These are phyloP conservation scores for Austroboletus eburneus DNA, from an alignment of 768 basidiomycete species.

Conservation along the genomic window DNA sequence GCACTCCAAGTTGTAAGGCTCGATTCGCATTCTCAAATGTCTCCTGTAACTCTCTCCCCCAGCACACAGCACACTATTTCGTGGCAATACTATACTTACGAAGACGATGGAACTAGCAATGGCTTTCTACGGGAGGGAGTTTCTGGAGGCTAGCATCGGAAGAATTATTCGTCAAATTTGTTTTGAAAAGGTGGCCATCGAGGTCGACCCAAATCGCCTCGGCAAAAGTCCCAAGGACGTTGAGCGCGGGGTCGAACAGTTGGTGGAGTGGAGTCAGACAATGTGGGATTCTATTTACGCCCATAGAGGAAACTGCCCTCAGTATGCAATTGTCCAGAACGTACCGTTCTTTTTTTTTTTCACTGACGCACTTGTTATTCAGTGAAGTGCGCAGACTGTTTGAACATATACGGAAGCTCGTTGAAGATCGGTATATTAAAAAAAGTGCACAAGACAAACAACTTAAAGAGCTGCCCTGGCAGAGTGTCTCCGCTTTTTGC, in stretches of 20 bases:
- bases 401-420: slow-evolving; percentile 63
- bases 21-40: neutral
- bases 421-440: slow-evolving; percentile 59
- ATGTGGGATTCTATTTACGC: slow-evolving; percentile 82
- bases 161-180: slow-evolving; percentile 63
- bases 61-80: slow-evolving; percentile 78
- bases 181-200: slow-evolving; percentile 70
- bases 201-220: slow-evolving; percentile 73
- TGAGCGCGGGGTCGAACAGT: slow-evolving; percentile 61
- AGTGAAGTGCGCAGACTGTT: slow-evolving; percentile 76
- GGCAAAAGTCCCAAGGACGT: slow-evolving; percentile 57
- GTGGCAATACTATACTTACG: slow-evolving; percentile 62
- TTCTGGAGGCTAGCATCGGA: slow-evolving; percentile 80
- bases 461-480: slow-evolving; percentile 61
- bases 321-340: slow-evolving; percentile 42
- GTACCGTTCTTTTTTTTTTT: slow-evolving; percentile 1
- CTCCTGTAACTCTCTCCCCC: slow-evolving; percentile 2
- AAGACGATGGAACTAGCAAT: slow-evolving; percentile 79
- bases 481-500: slow-evolving; percentile 85
- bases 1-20: slow-evolving; percentile 57
- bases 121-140: slow-evolving; percentile 74
- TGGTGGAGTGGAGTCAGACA: slow-evolving; percentile 75
- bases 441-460: slow-evolving; percentile 39
- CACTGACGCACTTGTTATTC: slow-evolving; percentile 2
- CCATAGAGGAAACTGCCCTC: slow-evolving; percentile 67